Evolutionary conservation across 768 basidiomycete genomes (phyloP), one percentile per base, ranked within the genome.

Genomic region (Phaffia tasmanica): DNA sequence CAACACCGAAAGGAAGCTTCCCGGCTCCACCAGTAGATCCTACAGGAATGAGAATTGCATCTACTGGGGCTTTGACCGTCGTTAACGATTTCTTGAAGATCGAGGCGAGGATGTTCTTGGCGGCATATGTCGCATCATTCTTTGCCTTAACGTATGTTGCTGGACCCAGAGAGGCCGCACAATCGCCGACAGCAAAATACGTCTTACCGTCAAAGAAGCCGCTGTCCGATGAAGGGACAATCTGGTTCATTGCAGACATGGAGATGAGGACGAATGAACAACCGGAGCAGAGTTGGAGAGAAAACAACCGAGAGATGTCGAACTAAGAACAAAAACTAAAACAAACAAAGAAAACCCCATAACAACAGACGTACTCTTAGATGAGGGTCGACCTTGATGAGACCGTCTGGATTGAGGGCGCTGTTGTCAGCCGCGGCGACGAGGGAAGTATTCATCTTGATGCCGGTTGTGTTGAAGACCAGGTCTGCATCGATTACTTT

Each of bases 161-260:
- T 18, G 53, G 54, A 29, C 65, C 65, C 3, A 32, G 53, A 1
- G 53, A 29, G 8, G 46, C 11, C 27, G 60, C 50, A 55, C 58
- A 59, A 55, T 67, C 65, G 18, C 65, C 65, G 51, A 56, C 30
- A 25, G 65, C 65, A 23, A 67, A 67, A 51, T 61, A 67, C 3
- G 23, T 42, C 11, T 42, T 42, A 11, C 35, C 35, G 11, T 42
- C 35, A 42, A 42, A 42, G 35, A 42, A 42, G 35, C 35, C 35
- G 35, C 35, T 11, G 35, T 42, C 35, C 35, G 35, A 42, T 4
- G 35, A 42, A 42, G 35, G 35, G 11, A 42, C 35, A 42, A 42
- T 42, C 35, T 42, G 35, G 35, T 42, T 42, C 35, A 11, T 4
- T 29, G 8, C 53, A 29, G 27, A 8, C 35, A 16, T 35, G 27